Conservation (phyloP, 345 rosid genomes). For the Theobroma cacao region DNA sequence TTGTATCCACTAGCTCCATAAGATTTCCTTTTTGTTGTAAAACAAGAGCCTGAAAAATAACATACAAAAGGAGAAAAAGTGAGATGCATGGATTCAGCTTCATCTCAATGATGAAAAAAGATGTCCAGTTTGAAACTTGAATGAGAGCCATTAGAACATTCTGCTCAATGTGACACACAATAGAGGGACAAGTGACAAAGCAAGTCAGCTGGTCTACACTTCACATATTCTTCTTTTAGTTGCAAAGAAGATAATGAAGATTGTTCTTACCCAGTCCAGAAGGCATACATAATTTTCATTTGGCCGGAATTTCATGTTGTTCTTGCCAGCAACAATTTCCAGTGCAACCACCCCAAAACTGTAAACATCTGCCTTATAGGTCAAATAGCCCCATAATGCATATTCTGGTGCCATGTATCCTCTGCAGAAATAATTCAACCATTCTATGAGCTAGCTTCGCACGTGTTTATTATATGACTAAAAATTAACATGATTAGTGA, state of each 20-base stretch:
- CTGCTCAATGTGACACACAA: background rate
- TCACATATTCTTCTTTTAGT: background rate
- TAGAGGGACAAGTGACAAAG: background rate
- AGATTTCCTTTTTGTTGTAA: constrained; percentile 36
- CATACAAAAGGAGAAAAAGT: background rate
- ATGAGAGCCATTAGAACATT: background rate
- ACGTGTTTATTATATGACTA: background rate
- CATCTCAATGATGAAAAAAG: background rate
- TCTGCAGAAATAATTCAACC: constrained; percentile 19
- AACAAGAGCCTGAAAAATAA: constrained; percentile 35
- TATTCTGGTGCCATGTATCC: constrained; percentile 73
- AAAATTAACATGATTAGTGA: background rate
- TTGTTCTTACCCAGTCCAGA: constrained; percentile 47
- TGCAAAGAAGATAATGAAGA: background rate
- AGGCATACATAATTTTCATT: constrained; percentile 38
- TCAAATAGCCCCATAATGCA: constrained; percentile 59
- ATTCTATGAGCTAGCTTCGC: background rate
- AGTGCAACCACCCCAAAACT: constrained; percentile 56
- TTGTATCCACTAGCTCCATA: constrained; percentile 38
- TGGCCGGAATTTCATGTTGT: constrained; percentile 40
- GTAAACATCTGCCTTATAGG: constrained; percentile 63
- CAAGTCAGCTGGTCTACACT: background rate
- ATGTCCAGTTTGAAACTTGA: background rate
- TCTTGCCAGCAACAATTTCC: constrained; percentile 56
- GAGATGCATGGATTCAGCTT: background rate